Percentiles rank a stretch among this genome's conserved stretches.
phyloP scores from a whole-genome alignment of 2,329 filamentous ascomycete genomes.

The Samsoniella hepiali region DNA sequence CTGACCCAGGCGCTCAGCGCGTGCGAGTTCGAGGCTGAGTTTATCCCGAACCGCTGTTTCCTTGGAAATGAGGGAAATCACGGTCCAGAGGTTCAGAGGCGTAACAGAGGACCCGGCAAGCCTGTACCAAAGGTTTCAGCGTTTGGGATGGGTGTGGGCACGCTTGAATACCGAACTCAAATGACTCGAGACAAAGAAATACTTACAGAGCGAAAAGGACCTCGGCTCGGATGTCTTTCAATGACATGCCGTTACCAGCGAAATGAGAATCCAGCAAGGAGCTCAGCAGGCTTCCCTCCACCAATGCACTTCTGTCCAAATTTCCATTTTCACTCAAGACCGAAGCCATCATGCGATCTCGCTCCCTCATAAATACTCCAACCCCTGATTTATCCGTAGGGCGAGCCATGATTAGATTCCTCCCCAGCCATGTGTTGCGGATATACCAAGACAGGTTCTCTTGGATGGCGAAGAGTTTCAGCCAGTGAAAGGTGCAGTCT shows the following conservation, averaged over 20 bases:
- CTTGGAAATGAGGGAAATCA: neutral
- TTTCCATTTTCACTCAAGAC: neutral
- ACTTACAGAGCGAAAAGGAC: neutral
- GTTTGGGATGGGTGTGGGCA: neutral
- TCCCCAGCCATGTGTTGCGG: neutral
- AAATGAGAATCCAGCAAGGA: neutral
- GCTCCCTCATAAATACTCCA: neutral
- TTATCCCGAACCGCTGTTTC: neutral
- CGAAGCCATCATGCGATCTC: neutral
- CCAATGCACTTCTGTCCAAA: neutral
- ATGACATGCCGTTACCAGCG: neutral
- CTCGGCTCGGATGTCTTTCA: neutral
- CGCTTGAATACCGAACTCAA: accelerated
- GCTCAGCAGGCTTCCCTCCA: neutral
- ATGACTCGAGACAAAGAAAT: neutral
- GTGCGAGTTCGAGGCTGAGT: neutral
- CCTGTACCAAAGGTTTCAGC: neutral
- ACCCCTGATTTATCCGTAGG: neutral
- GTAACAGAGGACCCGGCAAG: neutral
- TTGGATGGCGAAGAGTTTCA: neutral
- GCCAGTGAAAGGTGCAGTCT: neutral
- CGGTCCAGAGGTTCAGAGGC: neutral
- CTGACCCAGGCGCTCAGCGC: neutral
- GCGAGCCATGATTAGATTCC: neutral
- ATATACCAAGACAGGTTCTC: neutral